A percentile compares a stretch with the other conserved stretches of the same genome.
Conservation (phyloP, 2,329 filamentous ascomycete species). For the Alternaria triticimaculans region DNA sequence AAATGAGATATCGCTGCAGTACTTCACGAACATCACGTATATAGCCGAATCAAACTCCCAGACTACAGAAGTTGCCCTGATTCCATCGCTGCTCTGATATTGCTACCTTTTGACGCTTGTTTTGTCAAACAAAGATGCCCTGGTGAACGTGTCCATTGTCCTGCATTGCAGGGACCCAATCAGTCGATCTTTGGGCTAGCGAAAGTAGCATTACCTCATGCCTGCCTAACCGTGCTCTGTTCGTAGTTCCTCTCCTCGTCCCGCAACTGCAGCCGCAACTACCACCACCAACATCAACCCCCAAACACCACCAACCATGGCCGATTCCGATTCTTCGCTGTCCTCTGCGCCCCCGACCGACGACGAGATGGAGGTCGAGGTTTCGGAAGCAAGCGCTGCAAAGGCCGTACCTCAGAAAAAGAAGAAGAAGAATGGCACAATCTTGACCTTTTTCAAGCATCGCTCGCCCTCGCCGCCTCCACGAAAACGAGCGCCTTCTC, state of each 20-base stretch:
- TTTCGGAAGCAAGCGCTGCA: conserved; percentile 29
- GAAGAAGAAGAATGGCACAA: conserved; percentile 45
- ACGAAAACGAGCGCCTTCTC: conserved; percentile 83
- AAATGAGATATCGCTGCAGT: background rate
- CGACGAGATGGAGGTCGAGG: conserved; percentile 57
- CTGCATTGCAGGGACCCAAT: conserved; percentile 19
- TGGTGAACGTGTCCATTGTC: conserved; percentile 1
- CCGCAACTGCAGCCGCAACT: conserved; percentile 23
- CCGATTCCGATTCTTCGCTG: conserved; percentile 62
- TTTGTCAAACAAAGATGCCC: background rate
- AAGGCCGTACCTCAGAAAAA: conserved; percentile 37
- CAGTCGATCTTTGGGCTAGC: conserved; percentile 37
- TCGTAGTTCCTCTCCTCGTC: conserved; percentile 31
- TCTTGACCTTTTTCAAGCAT: conserved; percentile 50
- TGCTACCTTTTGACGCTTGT: background rate
- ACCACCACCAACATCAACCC: conserved; percentile 29
- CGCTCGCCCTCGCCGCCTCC: conserved; percentile 56
- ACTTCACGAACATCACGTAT: background rate
- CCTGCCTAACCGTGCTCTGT: conserved; percentile 39
- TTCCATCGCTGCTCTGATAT: background rate
- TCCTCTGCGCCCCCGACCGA: conserved; percentile 66
- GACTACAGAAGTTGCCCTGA: background rate
- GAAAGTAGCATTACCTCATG: conserved; percentile 47
- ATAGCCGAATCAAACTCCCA: conserved; percentile 1
- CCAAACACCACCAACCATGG: conserved; percentile 51